phyloP scores from a whole-genome alignment of 2,329 filamentous ascomycete species.

The Gaeumannomyces sp. region DNA sequence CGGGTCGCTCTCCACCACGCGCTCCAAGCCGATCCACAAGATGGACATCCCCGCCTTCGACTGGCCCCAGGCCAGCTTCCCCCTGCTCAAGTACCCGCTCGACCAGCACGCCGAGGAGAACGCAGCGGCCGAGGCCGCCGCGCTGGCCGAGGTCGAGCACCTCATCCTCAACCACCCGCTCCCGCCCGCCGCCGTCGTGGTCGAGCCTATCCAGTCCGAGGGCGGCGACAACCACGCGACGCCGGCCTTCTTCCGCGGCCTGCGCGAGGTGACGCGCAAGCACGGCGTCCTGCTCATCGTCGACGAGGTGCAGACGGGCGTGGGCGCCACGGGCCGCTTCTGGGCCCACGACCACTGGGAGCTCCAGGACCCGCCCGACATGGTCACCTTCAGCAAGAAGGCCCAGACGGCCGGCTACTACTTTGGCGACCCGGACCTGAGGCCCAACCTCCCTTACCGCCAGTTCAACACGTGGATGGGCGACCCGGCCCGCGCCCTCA shows the following conservation, averaged over 20 bases:
- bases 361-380: slow-evolving; percentile 72
- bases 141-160: slow-evolving; percentile 76
- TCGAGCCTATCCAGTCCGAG: slow-evolving; percentile 91
- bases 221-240: slow-evolving; percentile 93
- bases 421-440: slow-evolving; percentile 71
- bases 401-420: slow-evolving; percentile 92
- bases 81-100: slow-evolving; percentile 77
- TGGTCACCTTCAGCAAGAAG: slow-evolving; percentile 95
- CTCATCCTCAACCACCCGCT: slow-evolving; percentile 73
- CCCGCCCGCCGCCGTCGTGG: slow-evolving; percentile 73
- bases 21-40: slow-evolving; percentile 92
- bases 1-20: slow-evolving; percentile 78
- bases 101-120: slow-evolving; percentile 76
- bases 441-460: slow-evolving; percentile 88
- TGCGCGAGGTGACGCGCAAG: slow-evolving; percentile 72
- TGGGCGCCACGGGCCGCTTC: slow-evolving; percentile 89
- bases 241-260: slow-evolving; percentile 76
- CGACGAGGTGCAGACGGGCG: slow-evolving; percentile 89
- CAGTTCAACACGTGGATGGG: slow-evolving; percentile 99
- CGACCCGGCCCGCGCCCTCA: slow-evolving; percentile 74
- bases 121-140: slow-evolving; percentile 70
- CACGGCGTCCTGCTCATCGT: slow-evolving; percentile 81
- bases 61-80: slow-evolving; percentile 90
- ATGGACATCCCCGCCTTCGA: slow-evolving; percentile 91
- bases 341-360: slow-evolving; percentile 97